Evolutionary conservation across 108 stramenopile genomes (phyloP).

Genomic region (Aurantiochytrium sp.): DNA sequence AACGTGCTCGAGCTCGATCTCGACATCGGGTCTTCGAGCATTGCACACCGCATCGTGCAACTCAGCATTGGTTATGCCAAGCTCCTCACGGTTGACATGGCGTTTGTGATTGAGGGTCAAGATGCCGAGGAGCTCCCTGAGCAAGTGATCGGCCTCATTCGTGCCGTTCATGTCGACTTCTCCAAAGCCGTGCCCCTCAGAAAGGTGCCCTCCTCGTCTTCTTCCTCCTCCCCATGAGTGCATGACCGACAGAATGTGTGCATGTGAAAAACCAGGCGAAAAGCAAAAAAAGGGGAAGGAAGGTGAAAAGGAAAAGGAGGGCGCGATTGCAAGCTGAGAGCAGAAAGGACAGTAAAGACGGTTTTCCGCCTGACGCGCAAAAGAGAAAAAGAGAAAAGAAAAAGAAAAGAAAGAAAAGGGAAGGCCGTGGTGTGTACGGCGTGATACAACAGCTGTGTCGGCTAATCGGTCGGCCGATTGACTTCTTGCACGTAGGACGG

Average conservation of each 20-base stretch:
- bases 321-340: no score
- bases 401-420: no score
- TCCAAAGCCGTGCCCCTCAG: neutral
- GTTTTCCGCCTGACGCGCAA: no score
- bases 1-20: conserved; percentile 50
- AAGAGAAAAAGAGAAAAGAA: no score
- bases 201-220: neutral
- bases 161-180: conserved; percentile 21
- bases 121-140: conserved; percentile 49
- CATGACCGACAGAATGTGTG: neutral
- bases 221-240: neutral
- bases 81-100: conserved; percentile 39
- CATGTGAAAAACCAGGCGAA: neutral
- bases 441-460: no score
- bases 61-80: conserved; percentile 33
- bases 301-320: no score
- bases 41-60: conserved; percentile 38
- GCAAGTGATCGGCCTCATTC: conserved; percentile 35
- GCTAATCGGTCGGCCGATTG: no score
- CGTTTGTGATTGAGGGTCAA: conserved; percentile 44
- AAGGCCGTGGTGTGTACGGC: no score
- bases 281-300: no score
- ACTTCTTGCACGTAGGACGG: no score
- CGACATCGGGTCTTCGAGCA: conserved; percentile 30
- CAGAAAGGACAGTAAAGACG: no score